phyloP scores from a whole-genome alignment of 2,329 filamentous ascomycete genomes.

The Scopulariopsis brevicaulis region DNA sequence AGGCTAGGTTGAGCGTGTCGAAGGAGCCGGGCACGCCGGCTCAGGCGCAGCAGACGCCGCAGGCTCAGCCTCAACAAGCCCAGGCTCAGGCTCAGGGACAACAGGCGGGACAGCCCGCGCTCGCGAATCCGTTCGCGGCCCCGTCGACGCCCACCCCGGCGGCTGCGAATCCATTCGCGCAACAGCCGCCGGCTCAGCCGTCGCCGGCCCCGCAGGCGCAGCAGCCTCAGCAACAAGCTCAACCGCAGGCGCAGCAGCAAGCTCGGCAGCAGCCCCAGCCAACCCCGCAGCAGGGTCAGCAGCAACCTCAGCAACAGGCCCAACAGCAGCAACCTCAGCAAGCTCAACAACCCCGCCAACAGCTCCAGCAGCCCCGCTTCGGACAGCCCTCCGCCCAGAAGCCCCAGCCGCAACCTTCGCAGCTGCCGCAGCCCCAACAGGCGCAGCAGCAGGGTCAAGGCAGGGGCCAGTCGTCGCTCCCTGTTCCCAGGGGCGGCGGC shows the following conservation, averaged over 20 bases:
- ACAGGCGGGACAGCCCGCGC: background rate
- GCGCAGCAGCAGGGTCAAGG: background rate
- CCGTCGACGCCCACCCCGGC: slow-evolving; percentile 8
- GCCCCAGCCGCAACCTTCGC: background rate
- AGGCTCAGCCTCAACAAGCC: slow-evolving; percentile 5
- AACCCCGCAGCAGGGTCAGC: slow-evolving; percentile 7
- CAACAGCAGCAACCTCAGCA: slow-evolving; percentile 8
- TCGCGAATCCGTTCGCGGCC: slow-evolving; percentile 8
- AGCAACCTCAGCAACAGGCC: slow-evolving; percentile 7
- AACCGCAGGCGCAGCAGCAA: slow-evolving; percentile 5
- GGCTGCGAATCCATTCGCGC: slow-evolving; percentile 19
- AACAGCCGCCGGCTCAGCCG: slow-evolving; percentile 1
- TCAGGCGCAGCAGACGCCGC: background rate
- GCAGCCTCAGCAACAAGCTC: slow-evolving; percentile 7
- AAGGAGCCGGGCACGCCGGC: slow-evolving; percentile 8
- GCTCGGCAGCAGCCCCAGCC: slow-evolving; percentile 10
- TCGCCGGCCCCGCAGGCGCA: slow-evolving; percentile 8
- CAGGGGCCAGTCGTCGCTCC: slow-evolving; percentile 18
- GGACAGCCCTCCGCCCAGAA: background rate
- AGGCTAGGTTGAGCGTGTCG: background rate
- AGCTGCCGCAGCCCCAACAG: slow-evolving; percentile 3
- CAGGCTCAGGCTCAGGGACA: slow-evolving; percentile 7
- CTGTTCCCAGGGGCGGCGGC: slow-evolving; percentile 25
- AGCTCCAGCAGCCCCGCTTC: background rate
- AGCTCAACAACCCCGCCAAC: background rate